These are phyloP conservation scores for Beauveria scarabaeidicola DNA, from an alignment of 2,329 filamentous ascomycete species.

Conservation along the genomic window DNA sequence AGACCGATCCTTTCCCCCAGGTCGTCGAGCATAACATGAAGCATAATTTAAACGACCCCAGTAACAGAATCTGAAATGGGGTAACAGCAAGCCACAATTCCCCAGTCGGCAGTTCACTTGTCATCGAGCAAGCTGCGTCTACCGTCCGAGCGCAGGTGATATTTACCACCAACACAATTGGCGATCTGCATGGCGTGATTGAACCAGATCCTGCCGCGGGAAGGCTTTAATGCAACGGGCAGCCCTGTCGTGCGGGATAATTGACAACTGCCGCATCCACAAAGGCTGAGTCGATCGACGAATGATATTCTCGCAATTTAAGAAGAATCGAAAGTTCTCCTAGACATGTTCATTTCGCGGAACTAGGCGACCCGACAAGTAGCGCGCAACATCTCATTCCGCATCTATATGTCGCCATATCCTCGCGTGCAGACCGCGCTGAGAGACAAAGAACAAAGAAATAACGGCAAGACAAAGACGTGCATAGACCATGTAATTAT, in stretches of 20 bases:
- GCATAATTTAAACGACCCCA: neutral
- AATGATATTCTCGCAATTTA: neutral
- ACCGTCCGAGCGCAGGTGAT: constrained; percentile 1
- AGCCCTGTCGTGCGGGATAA: neutral
- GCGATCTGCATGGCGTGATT: constrained; percentile 7
- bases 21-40: neutral
- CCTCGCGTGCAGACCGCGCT: neutral
- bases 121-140: neutral
- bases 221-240: neutral
- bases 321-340: neutral
- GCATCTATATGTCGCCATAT: neutral
- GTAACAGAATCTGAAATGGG: neutral
- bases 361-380: neutral
- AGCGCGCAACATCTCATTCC: constrained; percentile 2
- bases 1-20: neutral
- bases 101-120: neutral
- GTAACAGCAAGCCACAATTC: neutral
- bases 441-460: neutral
- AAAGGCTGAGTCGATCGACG: neutral
- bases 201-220: neutral
- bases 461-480: neutral
- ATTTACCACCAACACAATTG: neutral
- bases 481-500: neutral
- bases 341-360: neutral
- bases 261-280: neutral